Base-by-base conservation (phyloP, 2,329 filamentous ascomycete species). In the Colletotrichum orbiculare region DNA sequence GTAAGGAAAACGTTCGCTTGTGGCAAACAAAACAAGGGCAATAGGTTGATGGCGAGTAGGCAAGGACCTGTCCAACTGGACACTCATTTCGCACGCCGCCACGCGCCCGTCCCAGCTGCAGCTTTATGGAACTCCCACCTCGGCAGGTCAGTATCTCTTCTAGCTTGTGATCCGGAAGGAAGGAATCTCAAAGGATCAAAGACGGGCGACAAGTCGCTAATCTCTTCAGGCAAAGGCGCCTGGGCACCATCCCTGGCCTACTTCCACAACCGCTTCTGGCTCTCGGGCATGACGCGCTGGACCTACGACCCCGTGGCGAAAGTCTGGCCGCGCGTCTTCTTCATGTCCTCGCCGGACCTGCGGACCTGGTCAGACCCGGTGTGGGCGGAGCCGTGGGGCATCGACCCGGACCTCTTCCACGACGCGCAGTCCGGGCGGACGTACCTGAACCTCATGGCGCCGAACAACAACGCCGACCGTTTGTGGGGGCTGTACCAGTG, bases 41-140 rank as follows among this genome's bases (percentile, higher is more conserved):
- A 3, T 17, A 17, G 17, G 17, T n/a, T 34, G 12, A 25, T 35
- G n/a, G 3, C 8, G 12, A 13, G 3, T 6, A 60, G 83, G 81
- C 39, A 81, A 72, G 8, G 80, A 82, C 67, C 70, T 82, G 41
- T 73, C 78, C 37, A 72, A 74, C 15, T 81, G 79, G 79, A 73
- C 67, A 1, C 71, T 81, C 13, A 74, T 77, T 49, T 63, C 64
- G 39, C 68, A 70, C 49, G 68, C 68, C 12, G 56, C 66, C 6
- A 67, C 55, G 13, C 52, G 53, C 10, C 55, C 67, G 6, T 43
- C 60, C 2, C 58, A 67, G 46, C 39, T 62, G 5, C 60, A 52
- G 17, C 46, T 62, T 10, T 57, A 56, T 47, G 60, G 60, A 25
- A 55, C 46, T 13, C 60, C 60, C 6, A 62, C 60, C 12, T 47